Base-by-base conservation (phyloP, 192 early-diverging fungal genomes). In the Rhizophagus sp. region DNA sequence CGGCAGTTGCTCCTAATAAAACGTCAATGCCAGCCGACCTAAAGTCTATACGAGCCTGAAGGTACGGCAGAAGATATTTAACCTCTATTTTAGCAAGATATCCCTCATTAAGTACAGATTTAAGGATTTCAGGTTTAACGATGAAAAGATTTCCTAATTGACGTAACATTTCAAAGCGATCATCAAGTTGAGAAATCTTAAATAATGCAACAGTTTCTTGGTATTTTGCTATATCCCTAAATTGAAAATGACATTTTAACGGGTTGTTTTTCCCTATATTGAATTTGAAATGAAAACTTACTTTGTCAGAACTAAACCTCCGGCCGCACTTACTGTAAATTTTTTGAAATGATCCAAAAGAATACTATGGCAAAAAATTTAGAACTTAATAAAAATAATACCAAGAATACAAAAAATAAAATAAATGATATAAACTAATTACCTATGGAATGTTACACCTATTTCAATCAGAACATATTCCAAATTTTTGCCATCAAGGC, bases 271-370 rank as follows among this genome's bases (percentile, higher is more conserved):
- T 30, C 30, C 30, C 30, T 30, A 30, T 1, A 30, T 30, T 30
- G 1, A n/a, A 62, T 62, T 36, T 62, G 15, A 44, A 33, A 62
- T 25, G 25, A 33, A 63, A 41, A 61, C 87, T 82, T 89, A 95
- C 92, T 95, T 96, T 73, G 95, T 88, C 27, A 99, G 83, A 61
- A 97, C 88, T 24, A 99, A 84, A 34, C 95, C 96, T 57, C 98
- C 98, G 10, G 92, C 91, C 13, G 95, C 90, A 80, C 90, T 96
- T 27, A 97, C 94, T 27, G 82, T 81, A 75, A 92, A 98, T 82
- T 95, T 96, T 85, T 96, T 95, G 78, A 96, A 90, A 76, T 99
- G 98, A 50, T 98, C 98, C 81, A 97, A 83, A 75, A 99, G 86
- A 86, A 96, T 85, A 10, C 94, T 95, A 83, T 52, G 74, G 41